Conservation (phyloP, 805 yeast species). For the Candida ascalaphidarum region DNA sequence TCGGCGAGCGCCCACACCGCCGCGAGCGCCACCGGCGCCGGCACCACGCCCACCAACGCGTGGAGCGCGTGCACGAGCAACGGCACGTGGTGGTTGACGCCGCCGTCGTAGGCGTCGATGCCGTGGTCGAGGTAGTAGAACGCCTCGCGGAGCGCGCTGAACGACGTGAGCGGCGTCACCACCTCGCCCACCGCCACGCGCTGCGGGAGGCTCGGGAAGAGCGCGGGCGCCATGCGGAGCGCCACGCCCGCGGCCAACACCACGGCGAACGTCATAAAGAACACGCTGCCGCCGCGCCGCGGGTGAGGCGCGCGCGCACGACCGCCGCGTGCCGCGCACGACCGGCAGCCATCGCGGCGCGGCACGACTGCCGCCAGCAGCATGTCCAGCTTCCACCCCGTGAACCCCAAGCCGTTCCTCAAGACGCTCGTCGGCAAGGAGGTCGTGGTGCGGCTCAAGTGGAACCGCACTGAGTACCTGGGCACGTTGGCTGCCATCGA, state of each 20-base stretch:
- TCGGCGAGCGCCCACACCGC: slow-evolving; percentile 54
- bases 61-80: slow-evolving; percentile 46
- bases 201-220: slow-evolving; percentile 18
- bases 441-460: slow-evolving; percentile 76
- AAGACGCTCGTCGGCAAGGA: slow-evolving; percentile 62
- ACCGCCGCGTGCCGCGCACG: background rate
- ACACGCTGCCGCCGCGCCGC: no score
- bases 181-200: slow-evolving; percentile 44
- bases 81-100: slow-evolving; percentile 83
- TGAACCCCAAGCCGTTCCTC: slow-evolving; percentile 87
- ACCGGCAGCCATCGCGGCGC: no score
- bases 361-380: no score
- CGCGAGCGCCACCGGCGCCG: slow-evolving; percentile 15
- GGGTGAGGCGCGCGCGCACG: background rate
- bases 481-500: slow-evolving; percentile 78
- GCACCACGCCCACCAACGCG: slow-evolving; percentile 16
- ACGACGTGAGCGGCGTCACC: slow-evolving; percentile 69
- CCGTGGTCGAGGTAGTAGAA: slow-evolving; percentile 32
- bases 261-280: no score
- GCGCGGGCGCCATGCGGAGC: slow-evolving; percentile 22
- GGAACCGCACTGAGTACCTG: slow-evolving; percentile 82
- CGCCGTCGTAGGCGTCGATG: slow-evolving; percentile 71
- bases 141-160: slow-evolving; percentile 36
- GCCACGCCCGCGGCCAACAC: no score
- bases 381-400: slow-evolving; percentile 61